Evolutionary conservation across 2,329 filamentous ascomycete species (phyloP), one percentile per base, ranked within the genome.

Genomic region (Penicillium nordicum): DNA sequence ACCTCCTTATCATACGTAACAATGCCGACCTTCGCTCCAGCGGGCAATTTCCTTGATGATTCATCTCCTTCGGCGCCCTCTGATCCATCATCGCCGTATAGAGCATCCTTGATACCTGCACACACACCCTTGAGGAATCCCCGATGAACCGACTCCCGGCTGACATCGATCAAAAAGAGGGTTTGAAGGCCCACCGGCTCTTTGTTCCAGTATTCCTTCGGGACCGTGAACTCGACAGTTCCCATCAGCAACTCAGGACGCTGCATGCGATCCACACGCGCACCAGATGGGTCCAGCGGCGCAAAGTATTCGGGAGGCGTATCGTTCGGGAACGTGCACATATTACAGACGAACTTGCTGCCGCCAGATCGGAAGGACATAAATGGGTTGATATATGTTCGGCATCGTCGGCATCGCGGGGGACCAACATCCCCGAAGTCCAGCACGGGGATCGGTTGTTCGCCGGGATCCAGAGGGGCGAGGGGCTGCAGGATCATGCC

Each of bases 201-300:
- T 73, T 93, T 94, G 25, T 91, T 93, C 90, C 92, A 99, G 77
- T 99, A 99, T 76, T 99, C 94, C 77, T 97, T 97, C 16, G 94
- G 94, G 14, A 99, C 95, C 58, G 94, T 82, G 71, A 96, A 99
- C 71, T 99, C 94, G 44, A 97, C 93, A 0, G 94, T 97, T 37
- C 94, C 94, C 55, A 90, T 84, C 67, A 88, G 90, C 67, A 99
- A 80, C 76, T 99, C 94, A 0, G 93, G 92, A 50, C 94, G 84
- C 71, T 95, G 89, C 69, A 92, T 84, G 47, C 94, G 85, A 74
- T 99, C 94, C 48, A 96, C 86, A 55, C 94, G 87, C 41, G 91
- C 84, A 18, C 94, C 94, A 55, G 90, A 87, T 5, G 90, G 90
- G 67, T 90, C 93, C 27, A 90, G 91, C 18, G 94, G 92, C 53